These are phyloP conservation scores for Arabidopsis suecica DNA, from an alignment of 345 rosid species.

Conservation along the genomic window DNA sequence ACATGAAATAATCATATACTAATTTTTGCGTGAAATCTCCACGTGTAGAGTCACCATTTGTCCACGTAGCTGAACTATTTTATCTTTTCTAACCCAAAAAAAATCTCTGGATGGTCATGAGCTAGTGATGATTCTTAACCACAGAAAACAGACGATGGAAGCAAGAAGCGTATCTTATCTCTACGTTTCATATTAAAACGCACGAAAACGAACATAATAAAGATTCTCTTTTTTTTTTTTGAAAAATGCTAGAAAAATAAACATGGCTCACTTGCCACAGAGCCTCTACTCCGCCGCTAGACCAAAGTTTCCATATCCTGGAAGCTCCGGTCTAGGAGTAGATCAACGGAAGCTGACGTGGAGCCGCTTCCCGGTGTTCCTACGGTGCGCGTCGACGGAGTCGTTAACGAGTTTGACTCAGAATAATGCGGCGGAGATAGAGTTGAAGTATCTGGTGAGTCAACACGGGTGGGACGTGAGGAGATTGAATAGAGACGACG, in stretches of 20 bases:
- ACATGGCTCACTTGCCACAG: slow-evolving; percentile 47
- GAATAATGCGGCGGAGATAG: slow-evolving; percentile 18
- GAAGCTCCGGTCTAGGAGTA: slow-evolving; percentile 22
- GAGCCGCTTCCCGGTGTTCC: slow-evolving; percentile 33
- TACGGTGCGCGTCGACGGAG: slow-evolving; percentile 42
- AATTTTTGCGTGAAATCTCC: background rate
- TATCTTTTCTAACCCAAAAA: background rate
- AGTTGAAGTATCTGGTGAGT: slow-evolving; percentile 50
- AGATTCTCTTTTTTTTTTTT: background rate
- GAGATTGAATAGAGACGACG: slow-evolving; percentile 55
- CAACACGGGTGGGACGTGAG: slow-evolving; percentile 78
- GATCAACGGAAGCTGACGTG: slow-evolving; percentile 9
- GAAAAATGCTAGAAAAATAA: slow-evolving; percentile 34
- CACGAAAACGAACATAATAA: background rate
- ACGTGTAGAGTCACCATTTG: background rate
- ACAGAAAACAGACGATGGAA: slow-evolving; percentile 28
- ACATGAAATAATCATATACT: background rate
- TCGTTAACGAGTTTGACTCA: slow-evolving; percentile 34
- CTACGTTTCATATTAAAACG: slow-evolving; percentile 10
- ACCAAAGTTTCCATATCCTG: slow-evolving; percentile 12
- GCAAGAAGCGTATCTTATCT: slow-evolving; percentile 30
- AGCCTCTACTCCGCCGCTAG: slow-evolving; percentile 41
- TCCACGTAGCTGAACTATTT: background rate
- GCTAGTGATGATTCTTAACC: slow-evolving; percentile 23
- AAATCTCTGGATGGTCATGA: background rate